Evolutionary conservation across 2,329 filamentous ascomycete species (phyloP), one percentile per base, ranked within the genome.

Genomic region (Ilyonectria robusta): DNA sequence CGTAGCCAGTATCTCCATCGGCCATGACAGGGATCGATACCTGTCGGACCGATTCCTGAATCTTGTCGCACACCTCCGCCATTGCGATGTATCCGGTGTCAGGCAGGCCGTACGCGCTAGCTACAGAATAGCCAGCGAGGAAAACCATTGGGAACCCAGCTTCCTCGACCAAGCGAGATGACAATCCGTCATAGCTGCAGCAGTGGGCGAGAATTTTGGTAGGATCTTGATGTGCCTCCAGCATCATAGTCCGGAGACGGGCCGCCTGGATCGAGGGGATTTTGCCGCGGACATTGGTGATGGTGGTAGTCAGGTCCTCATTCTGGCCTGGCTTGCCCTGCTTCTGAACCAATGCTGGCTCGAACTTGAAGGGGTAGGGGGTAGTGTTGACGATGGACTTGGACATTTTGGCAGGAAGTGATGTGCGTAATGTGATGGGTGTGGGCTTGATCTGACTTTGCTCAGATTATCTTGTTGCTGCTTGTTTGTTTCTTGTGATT

Each of bases 71-170:
- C 74, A 86, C 80, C 63, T 86, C 84, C 21, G 78, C 75, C 74
- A 86, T 81, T 1, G 84, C 84, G 54, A 86, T 85, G 60, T 86
- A 86, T 0, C 84, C 84, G 2, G 84, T 84, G 66, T 86, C 84
- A 1, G 84, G 84, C 0, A 86, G 73, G 2, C 83, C 82, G 23
- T 81, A 79, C 1, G 81, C 70, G 11, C 76, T 79, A 1, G 83
- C 72, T 2, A 85, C 80, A 0, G 82, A 72, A 67, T 82, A 85
- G 0, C 83, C 83, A 0, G 81, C 78, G 0, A 85, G 75, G 66
- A 85, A 85, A 6, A 85, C 68, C 67, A 85, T 78, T 0, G 83
- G 84, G 50, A 85, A 85, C 0, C 83, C 83, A 4, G 83, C 81
- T 66, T 85, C 82, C 62, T 85, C 81, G 3, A 81, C 78, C 0